Percentiles rank a stretch among this genome's conserved stretches.
These are phyloP conservation scores for Saccharomyces hybrid DNA, from an alignment of 1,139 yeast genomes.

Conservation along the genomic window DNA sequence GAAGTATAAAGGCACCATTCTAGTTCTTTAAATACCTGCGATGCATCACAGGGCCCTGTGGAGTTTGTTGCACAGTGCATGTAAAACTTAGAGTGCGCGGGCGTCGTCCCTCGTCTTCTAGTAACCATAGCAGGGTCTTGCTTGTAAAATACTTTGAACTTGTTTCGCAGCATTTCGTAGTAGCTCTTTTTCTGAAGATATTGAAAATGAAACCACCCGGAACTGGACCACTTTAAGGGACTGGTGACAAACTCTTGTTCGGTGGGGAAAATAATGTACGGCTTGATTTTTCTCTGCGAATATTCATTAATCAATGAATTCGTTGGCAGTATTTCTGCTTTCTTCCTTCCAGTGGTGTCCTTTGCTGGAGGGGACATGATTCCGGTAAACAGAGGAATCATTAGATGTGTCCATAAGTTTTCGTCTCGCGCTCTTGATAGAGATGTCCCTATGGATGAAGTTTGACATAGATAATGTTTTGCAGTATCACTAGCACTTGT, in stretches of 20 bases:
- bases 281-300: conserved; percentile 33
- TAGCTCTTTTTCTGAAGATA: conserved; percentile 26
- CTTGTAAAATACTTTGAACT: conserved; percentile 23
- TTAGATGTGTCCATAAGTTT: conserved; percentile 49
- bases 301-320: conserved; percentile 25
- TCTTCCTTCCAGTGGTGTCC: not conserved
- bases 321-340: conserved; percentile 4
- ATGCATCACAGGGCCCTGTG: conserved; percentile 2
- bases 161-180: conserved; percentile 13
- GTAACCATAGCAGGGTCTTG: conserved; percentile 14
- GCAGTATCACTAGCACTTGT: conserved; percentile 6
- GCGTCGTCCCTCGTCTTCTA: conserved; percentile 31
- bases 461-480: conserved; percentile 44
- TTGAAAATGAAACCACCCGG: conserved; percentile 51
- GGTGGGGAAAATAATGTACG: conserved; percentile 51
- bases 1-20: conserved; percentile 64
- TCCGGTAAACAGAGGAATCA: conserved; percentile 41
- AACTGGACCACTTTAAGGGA: conserved; percentile 42
- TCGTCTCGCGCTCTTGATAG: conserved; percentile 31
- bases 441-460: conserved; percentile 56
- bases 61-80: conserved; percentile 32
- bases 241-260: conserved; percentile 41
- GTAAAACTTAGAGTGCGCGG: conserved; percentile 42
- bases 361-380: conserved; percentile 2
- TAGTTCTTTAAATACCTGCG: conserved; percentile 36